A percentile compares a stretch with the other conserved stretches of the same genome.
Evolutionary conservation across 2,329 filamentous ascomycete species (phyloP).

Genomic region (Phoma sp.): DNA sequence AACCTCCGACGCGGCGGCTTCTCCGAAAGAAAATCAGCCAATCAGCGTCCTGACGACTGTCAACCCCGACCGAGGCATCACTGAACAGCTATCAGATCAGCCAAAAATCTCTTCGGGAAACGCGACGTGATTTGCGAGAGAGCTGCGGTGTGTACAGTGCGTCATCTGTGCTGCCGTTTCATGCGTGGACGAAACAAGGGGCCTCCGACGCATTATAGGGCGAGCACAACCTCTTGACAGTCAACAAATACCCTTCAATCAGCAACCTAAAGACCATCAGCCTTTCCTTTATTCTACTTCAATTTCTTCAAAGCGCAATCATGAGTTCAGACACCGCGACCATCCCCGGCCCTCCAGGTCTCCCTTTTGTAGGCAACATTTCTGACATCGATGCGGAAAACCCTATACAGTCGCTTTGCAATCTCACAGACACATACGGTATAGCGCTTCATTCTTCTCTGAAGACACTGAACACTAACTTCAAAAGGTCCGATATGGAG

Average conservation of each 20-base stretch:
- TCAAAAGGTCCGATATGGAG: conserved; percentile 44
- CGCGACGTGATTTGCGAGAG: conserved; percentile 21
- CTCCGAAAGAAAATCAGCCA: conserved; percentile 14
- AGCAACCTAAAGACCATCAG: neutral
- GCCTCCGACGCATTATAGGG: conserved; percentile 8
- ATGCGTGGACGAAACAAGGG: conserved; percentile 1
- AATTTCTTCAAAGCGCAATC: conserved; percentile 12
- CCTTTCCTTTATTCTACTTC: conserved; percentile 20
- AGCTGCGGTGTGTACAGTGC: conserved; percentile 15
- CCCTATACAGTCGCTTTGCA: conserved; percentile 62
- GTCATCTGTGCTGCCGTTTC: conserved; percentile 21
- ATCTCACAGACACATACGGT: conserved; percentile 73
- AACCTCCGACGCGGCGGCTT: conserved; percentile 5
- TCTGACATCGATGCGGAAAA: conserved; percentile 67
- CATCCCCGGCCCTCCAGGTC: conserved; percentile 69
- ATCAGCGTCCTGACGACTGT: conserved; percentile 19
- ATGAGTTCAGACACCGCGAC: conserved; percentile 40
- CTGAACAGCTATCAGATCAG: conserved; percentile 15
- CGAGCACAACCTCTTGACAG: neutral
- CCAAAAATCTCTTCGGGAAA: conserved; percentile 15
- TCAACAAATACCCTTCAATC: neutral
- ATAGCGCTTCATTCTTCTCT: conserved; percentile 14
- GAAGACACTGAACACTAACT: conserved; percentile 1
- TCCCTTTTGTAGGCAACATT: conserved; percentile 72
- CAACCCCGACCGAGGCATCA: conserved; percentile 32